These are phyloP conservation scores for Venturia pyrina DNA, from an alignment of 2,329 filamentous ascomycete species.

Conservation along the genomic window DNA sequence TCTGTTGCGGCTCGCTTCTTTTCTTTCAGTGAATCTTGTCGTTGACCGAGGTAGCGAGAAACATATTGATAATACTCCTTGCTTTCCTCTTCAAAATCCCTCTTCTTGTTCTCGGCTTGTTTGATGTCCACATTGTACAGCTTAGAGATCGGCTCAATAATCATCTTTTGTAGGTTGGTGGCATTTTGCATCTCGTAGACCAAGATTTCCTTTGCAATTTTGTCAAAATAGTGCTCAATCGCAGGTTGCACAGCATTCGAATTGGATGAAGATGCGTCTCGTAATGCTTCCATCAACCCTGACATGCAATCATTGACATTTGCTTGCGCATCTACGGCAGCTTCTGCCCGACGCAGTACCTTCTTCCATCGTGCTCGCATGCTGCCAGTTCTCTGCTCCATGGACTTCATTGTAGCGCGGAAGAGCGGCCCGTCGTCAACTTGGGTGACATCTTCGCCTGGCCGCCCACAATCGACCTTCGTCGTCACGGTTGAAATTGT, in stretches of 20 bases:
- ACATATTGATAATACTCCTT: slow-evolving; percentile 98
- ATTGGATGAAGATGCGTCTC: slow-evolving; percentile 82
- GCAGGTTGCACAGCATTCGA: slow-evolving; percentile 95
- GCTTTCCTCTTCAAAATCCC: slow-evolving; percentile 97
- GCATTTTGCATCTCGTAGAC: slow-evolving; percentile 79
- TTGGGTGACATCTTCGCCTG: slow-evolving; percentile 72
- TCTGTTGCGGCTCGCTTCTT: slow-evolving; percentile 95
- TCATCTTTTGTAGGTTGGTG: slow-evolving; percentile 74
- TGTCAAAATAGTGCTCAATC: slow-evolving; percentile 96
- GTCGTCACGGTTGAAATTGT: slow-evolving; percentile 25
- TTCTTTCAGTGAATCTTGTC: slow-evolving; percentile 90
- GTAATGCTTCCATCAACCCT: slow-evolving; percentile 74
- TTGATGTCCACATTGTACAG: slow-evolving; percentile 96
- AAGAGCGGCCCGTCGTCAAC: slow-evolving; percentile 93
- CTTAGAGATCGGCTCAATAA: slow-evolving; percentile 88
- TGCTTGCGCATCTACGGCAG: slow-evolving; percentile 67
- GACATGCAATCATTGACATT: slow-evolving; percentile 79
- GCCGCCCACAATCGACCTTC: slow-evolving; percentile 70
- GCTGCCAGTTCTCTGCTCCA: slow-evolving; percentile 92
- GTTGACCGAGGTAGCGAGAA: slow-evolving; percentile 87
- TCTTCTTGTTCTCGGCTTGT: slow-evolving; percentile 90
- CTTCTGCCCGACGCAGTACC: slow-evolving; percentile 86
- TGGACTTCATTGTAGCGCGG: slow-evolving; percentile 87
- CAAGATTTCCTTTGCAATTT: slow-evolving; percentile 85
- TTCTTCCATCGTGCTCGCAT: slow-evolving; percentile 95